phyloP scores from a whole-genome alignment of 2,329 filamentous ascomycete genomes.

The Diaporthe eres region DNA sequence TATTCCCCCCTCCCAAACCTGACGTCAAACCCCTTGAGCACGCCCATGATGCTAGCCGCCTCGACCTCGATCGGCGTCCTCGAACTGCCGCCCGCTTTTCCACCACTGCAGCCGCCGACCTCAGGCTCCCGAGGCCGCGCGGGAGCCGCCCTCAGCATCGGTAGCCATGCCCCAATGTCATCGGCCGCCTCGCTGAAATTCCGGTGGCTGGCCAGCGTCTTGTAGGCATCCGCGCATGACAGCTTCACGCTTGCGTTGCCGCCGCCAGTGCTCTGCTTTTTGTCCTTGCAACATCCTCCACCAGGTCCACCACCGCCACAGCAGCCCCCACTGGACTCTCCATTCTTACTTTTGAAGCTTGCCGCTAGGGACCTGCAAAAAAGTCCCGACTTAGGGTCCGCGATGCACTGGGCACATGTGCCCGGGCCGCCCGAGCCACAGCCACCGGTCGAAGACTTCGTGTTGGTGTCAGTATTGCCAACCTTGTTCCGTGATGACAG shows the following conservation, averaged over 20 bases:
- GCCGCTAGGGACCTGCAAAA: constrained; percentile 88
- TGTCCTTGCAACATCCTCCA: constrained; percentile 75
- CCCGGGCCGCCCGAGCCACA: constrained; percentile 80
- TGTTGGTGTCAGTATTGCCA: constrained; percentile 44
- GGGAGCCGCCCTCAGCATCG: constrained; percentile 76
- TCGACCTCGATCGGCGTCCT: constrained; percentile 79
- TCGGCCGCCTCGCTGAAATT: constrained; percentile 82
- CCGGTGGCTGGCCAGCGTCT: constrained; percentile 81
- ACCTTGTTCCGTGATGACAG: constrained; percentile 48
- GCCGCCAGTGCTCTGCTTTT: constrained; percentile 44
- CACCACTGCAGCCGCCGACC: constrained; percentile 42
- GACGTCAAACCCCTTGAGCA: constrained; percentile 85
- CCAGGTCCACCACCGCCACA: constrained; percentile 71
- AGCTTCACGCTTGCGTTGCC: constrained; percentile 53
- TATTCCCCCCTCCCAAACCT: constrained; percentile 70
- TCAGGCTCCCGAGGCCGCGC: constrained; percentile 51
- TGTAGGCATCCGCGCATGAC: constrained; percentile 83
- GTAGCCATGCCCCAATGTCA: constrained; percentile 82
- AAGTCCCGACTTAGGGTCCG: constrained; percentile 83
- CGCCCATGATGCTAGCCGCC: constrained; percentile 87
- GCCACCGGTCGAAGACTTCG: constrained; percentile 51
- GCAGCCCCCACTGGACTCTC: constrained; percentile 64
- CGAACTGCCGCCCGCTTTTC: constrained; percentile 50
- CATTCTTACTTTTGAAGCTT: constrained; percentile 62
- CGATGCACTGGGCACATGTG: constrained; percentile 82